These are phyloP conservation scores for Phytophthora capsici DNA, from an alignment of 352 stramenopile genomes.

Conservation along the genomic window DNA sequence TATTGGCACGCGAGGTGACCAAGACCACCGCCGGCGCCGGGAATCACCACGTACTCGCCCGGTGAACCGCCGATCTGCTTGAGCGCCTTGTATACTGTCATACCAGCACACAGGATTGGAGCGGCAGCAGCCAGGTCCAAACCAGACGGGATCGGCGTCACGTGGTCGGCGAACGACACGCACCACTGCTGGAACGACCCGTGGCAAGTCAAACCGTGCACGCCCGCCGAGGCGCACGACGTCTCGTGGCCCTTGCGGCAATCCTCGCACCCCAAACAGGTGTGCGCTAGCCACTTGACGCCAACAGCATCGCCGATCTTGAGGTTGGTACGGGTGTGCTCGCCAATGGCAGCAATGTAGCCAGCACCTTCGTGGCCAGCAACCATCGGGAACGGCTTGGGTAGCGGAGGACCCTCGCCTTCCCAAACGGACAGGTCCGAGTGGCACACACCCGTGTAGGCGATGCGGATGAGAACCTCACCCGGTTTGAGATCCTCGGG, in stretches of 20 bases:
- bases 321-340: slow-evolving; percentile 50
- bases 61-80: slow-evolving; percentile 59
- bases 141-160: slow-evolving; percentile 71
- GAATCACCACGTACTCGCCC: slow-evolving; percentile 66
- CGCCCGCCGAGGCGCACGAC: slow-evolving; percentile 34
- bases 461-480: slow-evolving; percentile 57
- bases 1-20: slow-evolving; percentile 86
- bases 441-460: slow-evolving; percentile 59
- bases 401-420: slow-evolving; percentile 41
- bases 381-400: slow-evolving; percentile 51
- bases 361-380: slow-evolving; percentile 64
- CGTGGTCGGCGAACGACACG: slow-evolving; percentile 77
- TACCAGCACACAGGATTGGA: slow-evolving; percentile 85
- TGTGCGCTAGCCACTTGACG: slow-evolving; percentile 59
- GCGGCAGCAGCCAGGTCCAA: slow-evolving; percentile 54
- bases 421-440: slow-evolving; percentile 57
- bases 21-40: slow-evolving; percentile 69
- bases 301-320: slow-evolving; percentile 58
- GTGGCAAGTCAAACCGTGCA: slow-evolving; percentile 46
- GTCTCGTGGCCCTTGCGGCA: slow-evolving; percentile 61
- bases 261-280: slow-evolving; percentile 61
- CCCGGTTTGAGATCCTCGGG: slow-evolving; percentile 48
- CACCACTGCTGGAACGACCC: slow-evolving; percentile 68
- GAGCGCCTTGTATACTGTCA: slow-evolving; percentile 88
- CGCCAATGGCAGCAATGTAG: slow-evolving; percentile 58